Conservation (phyloP, 345 rosid species). For the Syzygium aromaticum region DNA sequence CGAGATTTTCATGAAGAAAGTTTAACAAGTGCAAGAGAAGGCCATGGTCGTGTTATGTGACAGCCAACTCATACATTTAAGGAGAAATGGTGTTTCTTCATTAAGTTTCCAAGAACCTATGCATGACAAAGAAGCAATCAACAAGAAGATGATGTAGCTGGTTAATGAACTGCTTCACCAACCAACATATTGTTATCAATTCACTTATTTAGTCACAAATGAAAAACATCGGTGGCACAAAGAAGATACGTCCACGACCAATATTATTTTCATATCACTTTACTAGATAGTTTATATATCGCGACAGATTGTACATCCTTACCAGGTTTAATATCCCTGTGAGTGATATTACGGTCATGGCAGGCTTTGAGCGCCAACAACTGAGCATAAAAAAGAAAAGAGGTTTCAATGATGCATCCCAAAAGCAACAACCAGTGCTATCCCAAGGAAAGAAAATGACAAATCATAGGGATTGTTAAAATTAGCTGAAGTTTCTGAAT, state of each 20-base stretch:
- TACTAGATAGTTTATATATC: not conserved
- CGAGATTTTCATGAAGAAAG: not conserved
- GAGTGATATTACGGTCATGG: conserved; percentile 92
- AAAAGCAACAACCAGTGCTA: not conserved
- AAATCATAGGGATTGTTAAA: not conserved
- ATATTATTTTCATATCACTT: not conserved
- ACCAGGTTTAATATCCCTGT: conserved; percentile 97
- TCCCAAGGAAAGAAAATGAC: not conserved
- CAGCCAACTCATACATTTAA: not conserved
- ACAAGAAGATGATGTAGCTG: not conserved
- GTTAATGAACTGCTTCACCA: not conserved
- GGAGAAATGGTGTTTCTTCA: not conserved
- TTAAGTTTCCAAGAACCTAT: not conserved
- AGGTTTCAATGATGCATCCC: not conserved
- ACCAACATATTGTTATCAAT: not conserved
- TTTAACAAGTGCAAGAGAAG: not conserved
- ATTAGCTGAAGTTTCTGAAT: not conserved
- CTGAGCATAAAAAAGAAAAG: conserved; percentile 26
- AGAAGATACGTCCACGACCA: not conserved
- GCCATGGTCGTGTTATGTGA: not conserved
- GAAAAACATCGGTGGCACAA: not conserved
- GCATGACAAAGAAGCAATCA: not conserved
- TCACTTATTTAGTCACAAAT: not conserved
- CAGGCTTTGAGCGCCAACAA: conserved; percentile 81
- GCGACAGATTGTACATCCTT: conserved; percentile 4